A percentile compares a stretch with the other conserved stretches of the same genome.
These are phyloP conservation scores for Brassica napus DNA, from an alignment of 345 rosid genomes.

Conservation along the genomic window DNA sequence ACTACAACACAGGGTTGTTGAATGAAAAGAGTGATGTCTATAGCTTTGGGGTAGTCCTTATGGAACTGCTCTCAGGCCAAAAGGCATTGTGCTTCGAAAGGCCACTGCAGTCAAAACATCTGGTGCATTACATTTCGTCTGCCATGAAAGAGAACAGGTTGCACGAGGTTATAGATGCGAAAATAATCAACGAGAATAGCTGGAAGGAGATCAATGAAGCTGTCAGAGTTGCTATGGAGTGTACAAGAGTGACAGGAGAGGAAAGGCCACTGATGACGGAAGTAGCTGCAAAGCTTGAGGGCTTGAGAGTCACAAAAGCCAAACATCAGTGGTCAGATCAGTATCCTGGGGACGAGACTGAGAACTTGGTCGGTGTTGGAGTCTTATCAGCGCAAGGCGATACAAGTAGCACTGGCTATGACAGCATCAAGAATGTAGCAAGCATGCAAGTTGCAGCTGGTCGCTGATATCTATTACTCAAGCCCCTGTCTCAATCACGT, in stretches of 20 bases:
- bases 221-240: neutral
- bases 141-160: neutral
- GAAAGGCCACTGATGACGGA: neutral
- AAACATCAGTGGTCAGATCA: neutral
- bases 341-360: neutral
- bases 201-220: neutral
- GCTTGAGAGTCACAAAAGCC: neutral
- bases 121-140: neutral
- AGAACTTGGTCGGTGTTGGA: neutral
- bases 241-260: neutral
- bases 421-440: constrained; percentile 11
- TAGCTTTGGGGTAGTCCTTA: neutral
- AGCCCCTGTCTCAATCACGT: neutral
- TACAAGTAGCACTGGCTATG: constrained; percentile 8
- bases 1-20: neutral
- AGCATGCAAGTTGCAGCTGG: neutral
- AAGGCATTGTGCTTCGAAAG: neutral
- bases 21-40: neutral
- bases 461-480: neutral
- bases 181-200: neutral
- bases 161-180: neutral
- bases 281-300: constrained; percentile 1
- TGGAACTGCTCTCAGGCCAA: neutral
- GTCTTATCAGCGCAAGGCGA: neutral
- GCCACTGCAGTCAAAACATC: neutral